These are phyloP conservation scores for Dorcoceras hygrometricum DNA, from an alignment of 257 asterid genomes.

Conservation along the genomic window DNA sequence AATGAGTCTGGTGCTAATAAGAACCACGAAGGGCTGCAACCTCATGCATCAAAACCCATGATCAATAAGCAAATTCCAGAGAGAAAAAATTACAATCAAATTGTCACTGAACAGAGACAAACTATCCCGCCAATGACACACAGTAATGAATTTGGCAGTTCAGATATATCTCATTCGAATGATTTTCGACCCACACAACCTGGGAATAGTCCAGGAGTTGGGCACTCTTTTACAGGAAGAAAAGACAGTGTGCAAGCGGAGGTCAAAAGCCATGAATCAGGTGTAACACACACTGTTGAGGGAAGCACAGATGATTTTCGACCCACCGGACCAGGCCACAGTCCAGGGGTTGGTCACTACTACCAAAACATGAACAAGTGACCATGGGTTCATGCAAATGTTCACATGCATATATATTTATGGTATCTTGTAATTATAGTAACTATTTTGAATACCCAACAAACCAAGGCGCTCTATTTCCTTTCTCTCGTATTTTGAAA, in stretches of 20 bases:
- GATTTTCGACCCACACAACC: constrained; percentile 46
- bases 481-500: constrained; percentile 10
- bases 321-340: constrained; percentile 49
- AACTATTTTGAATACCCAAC: constrained; percentile 17
- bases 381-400: constrained; percentile 34
- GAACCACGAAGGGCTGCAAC: constrained; percentile 9
- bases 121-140: constrained; percentile 19
- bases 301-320: constrained; percentile 32
- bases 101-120: constrained; percentile 10
- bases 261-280: constrained; percentile 10
- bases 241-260: constrained; percentile 20
- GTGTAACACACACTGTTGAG: not conserved
- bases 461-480: not conserved
- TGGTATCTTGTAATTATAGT: constrained; percentile 27
- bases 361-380: constrained; percentile 23
- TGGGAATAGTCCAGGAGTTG: constrained; percentile 73
- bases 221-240: constrained; percentile 38
- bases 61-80: constrained; percentile 12
- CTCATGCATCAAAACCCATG: constrained; percentile 16
- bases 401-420: constrained; percentile 4
- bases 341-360: constrained; percentile 65
- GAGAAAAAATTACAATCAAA: constrained; percentile 11
- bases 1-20: constrained; percentile 16
- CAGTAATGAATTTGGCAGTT: constrained; percentile 14
- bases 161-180: constrained; percentile 10